phyloP scores from a whole-genome alignment of 2,329 filamentous ascomycete species.

The Botrytis byssoidea region DNA sequence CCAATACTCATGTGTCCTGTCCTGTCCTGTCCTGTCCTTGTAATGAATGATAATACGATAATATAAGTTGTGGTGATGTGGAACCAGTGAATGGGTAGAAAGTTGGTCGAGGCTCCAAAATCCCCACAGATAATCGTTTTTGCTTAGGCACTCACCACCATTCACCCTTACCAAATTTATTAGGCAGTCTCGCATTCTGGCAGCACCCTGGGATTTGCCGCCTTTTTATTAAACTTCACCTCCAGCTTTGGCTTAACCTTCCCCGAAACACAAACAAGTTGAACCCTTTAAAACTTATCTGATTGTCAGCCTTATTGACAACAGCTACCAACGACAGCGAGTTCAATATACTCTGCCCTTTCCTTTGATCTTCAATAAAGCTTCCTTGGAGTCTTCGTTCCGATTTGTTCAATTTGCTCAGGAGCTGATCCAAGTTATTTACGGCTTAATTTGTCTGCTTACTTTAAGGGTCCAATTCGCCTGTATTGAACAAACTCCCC shows the following conservation, averaged over 20 bases:
- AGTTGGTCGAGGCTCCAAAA: neutral
- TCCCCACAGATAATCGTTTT: constrained; percentile 1
- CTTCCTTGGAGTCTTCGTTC: neutral
- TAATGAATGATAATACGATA: neutral
- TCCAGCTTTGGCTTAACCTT: constrained; percentile 1
- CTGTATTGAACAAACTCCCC: constrained; percentile 4
- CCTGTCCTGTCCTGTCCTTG: neutral
- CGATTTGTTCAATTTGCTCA: constrained; percentile 8
- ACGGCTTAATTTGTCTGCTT: constrained; percentile 4
- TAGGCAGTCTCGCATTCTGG: neutral
- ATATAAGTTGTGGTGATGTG: neutral
- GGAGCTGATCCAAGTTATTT: constrained; percentile 15
- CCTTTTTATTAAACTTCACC: constrained; percentile 5
- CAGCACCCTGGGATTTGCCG: constrained; percentile 2
- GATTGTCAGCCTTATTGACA: constrained; percentile 17
- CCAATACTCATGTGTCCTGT: neutral
- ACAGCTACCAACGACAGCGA: neutral
- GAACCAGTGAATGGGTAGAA: neutral
- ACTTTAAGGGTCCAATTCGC: neutral
- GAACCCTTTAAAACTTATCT: constrained; percentile 7
- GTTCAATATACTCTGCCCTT: neutral
- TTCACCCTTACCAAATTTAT: neutral
- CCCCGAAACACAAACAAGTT: neutral
- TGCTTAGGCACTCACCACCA: neutral
- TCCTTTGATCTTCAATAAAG: neutral